These are phyloP conservation scores for Pleoardoris graminearum DNA, from an alignment of 2,329 filamentous ascomycete species.

Conservation along the genomic window DNA sequence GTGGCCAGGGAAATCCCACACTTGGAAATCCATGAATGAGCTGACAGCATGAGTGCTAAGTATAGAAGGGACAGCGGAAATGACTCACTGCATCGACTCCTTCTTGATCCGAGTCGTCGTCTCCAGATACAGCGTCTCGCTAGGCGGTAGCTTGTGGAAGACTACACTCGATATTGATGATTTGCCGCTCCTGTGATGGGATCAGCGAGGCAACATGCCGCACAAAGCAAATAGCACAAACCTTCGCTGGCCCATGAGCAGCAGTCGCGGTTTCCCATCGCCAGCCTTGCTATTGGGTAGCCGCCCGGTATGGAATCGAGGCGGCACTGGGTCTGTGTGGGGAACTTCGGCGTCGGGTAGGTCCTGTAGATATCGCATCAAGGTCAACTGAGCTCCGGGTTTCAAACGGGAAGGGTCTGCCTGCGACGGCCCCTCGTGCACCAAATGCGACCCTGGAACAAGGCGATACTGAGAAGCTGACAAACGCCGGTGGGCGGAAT, in stretches of 20 bases:
- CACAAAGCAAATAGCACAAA: conserved; percentile 48
- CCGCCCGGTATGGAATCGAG: conserved; percentile 49
- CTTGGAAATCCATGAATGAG: conserved; percentile 99
- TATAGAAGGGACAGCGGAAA: neutral
- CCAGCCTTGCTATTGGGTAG: conserved; percentile 54
- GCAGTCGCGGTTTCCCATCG: conserved; percentile 75
- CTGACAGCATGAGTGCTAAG: conserved; percentile 50
- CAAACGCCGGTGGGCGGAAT: conserved; percentile 29
- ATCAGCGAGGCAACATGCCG: conserved; percentile 16
- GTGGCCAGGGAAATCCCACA: conserved; percentile 96
- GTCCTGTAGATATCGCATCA: conserved; percentile 50
- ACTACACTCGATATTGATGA: conserved; percentile 98
- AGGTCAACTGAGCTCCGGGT: conserved; percentile 47
- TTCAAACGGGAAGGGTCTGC: conserved; percentile 39
- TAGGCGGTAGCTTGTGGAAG: conserved; percentile 97
- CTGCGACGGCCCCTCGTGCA: conserved; percentile 20
- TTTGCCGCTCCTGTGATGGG: conserved; percentile 77
- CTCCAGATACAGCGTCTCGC: conserved; percentile 93
- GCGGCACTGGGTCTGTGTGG: conserved; percentile 38
- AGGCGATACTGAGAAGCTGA: conserved; percentile 24
- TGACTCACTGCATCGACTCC: conserved; percentile 85
- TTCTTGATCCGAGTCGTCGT: conserved; percentile 94
- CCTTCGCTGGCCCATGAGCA: conserved; percentile 96
- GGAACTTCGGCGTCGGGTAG: conserved; percentile 47
- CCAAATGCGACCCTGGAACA: conserved; percentile 18